Evolutionary conservation across 2,329 filamentous ascomycete genomes (phyloP).

Genomic region (Trichoderma afroharzianum): DNA sequence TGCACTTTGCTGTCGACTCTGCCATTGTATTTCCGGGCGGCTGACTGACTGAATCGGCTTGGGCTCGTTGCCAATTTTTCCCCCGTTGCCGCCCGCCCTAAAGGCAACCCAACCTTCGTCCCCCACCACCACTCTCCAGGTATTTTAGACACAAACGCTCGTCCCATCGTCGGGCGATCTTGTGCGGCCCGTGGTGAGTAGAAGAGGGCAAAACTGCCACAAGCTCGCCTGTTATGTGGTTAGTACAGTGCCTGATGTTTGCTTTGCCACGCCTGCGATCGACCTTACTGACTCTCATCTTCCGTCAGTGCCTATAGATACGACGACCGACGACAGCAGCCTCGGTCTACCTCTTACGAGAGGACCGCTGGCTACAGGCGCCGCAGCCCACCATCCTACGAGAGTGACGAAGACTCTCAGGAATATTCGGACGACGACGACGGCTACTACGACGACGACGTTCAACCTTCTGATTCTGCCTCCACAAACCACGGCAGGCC

Average conservation of each 20-base stretch:
- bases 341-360: constrained; percentile 15
- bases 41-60: constrained; percentile 4
- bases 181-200: constrained; percentile 44
- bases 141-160: constrained; percentile 33
- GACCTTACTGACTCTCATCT: constrained; percentile 22
- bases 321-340: constrained; percentile 28
- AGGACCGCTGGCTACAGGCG: constrained; percentile 22
- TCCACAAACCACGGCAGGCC: constrained; percentile 41
- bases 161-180: constrained; percentile 40
- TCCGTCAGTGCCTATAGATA: constrained; percentile 23
- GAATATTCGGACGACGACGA: constrained; percentile 30
- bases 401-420: constrained; percentile 38
- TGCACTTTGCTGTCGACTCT: background rate
- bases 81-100: background rate
- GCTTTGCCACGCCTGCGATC: background rate
- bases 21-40: background rate
- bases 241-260: constrained; percentile 28
- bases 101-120: constrained; percentile 1
- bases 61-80: constrained; percentile 1
- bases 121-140: constrained; percentile 18
- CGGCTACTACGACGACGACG: constrained; percentile 45
- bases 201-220: constrained; percentile 36
- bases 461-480: constrained; percentile 58
- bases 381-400: constrained; percentile 33
- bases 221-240: constrained; percentile 42